phyloP scores from a whole-genome alignment of 768 basidiomycete species.

The Boletellus ananiceps region DNA sequence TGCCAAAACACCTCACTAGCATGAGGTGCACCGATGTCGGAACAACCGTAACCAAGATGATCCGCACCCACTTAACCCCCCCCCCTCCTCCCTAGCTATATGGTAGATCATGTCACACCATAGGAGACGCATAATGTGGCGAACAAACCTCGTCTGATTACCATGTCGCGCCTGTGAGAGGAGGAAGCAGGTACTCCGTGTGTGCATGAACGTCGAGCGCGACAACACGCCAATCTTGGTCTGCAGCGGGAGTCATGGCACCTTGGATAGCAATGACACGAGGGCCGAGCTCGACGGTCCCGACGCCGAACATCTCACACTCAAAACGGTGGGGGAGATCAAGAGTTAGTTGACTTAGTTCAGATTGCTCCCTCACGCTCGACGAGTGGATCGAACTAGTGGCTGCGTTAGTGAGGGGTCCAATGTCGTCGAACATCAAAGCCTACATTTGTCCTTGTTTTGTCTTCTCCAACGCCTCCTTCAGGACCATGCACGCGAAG shows the following conservation, averaged over 20 bases:
- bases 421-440: too few relatives aligned
- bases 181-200: background rate
- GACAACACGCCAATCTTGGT: background rate
- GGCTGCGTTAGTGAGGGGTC: background rate
- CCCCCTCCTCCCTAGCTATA: too few relatives aligned
- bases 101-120: too few relatives aligned
- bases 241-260: background rate
- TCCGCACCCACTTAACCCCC: too few relatives aligned
- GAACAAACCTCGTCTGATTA: too few relatives aligned
- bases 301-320: background rate
- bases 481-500: too few relatives aligned
- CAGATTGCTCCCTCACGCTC: background rate
- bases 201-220: slow-evolving; percentile 15
- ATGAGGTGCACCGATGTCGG: too few relatives aligned
- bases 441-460: too few relatives aligned
- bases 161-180: background rate
- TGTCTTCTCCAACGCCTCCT: too few relatives aligned
- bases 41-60: too few relatives aligned
- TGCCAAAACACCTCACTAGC: too few relatives aligned
- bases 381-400: slow-evolving; percentile 1
- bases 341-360: slow-evolving; percentile 6
- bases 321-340: slow-evolving; percentile 14
- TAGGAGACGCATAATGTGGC: too few relatives aligned
- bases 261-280: slow-evolving; percentile 4
- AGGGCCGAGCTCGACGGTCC: slow-evolving; percentile 8